A percentile compares a stretch with the other conserved stretches of the same genome.
These are phyloP conservation scores for Piloderma croceum DNA, from an alignment of 768 basidiomycete genomes.

Conservation along the genomic window DNA sequence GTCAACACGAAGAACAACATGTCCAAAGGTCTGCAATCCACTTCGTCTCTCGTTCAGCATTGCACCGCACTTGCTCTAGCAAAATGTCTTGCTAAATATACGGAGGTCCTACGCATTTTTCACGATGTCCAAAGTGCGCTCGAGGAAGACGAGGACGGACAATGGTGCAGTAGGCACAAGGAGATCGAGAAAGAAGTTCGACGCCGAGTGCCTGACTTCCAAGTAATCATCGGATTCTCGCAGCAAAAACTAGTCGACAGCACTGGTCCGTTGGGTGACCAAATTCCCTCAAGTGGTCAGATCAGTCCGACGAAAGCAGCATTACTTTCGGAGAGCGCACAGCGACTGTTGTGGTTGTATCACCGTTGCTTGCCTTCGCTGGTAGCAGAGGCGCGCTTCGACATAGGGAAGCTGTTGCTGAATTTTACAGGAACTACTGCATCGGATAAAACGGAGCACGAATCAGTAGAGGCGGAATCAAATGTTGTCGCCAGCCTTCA, in stretches of 20 bases:
- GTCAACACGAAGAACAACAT: slow-evolving; percentile 65
- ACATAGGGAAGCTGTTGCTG: slow-evolving; percentile 73
- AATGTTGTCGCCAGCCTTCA: slow-evolving; percentile 33
- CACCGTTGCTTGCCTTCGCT: slow-evolving; percentile 69
- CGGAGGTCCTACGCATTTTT: slow-evolving; percentile 46
- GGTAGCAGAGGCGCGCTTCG: slow-evolving; percentile 77
- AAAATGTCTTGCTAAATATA: slow-evolving; percentile 71
- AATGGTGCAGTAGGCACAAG: slow-evolving; percentile 60
- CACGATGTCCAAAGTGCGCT: slow-evolving; percentile 44
- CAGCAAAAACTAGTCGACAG: slow-evolving; percentile 37
- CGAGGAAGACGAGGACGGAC: slow-evolving; percentile 61
- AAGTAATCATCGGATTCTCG: slow-evolving; percentile 78
- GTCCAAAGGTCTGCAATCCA: slow-evolving; percentile 74
- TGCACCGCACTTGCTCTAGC: slow-evolving; percentile 74
- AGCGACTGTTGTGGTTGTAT: slow-evolving; percentile 81
- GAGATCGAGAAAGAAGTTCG: slow-evolving; percentile 77
- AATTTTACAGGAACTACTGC: slow-evolving; percentile 28
- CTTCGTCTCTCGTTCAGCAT: slow-evolving; percentile 76
- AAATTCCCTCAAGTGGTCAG: slow-evolving; percentile 13
- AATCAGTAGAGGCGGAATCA: slow-evolving; percentile 14
- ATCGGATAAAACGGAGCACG: slow-evolving; percentile 9
- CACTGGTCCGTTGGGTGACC: too few species aligned
- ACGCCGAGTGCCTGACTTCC: slow-evolving; percentile 77
- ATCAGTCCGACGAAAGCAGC: slow-evolving; percentile 37
- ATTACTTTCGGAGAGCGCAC: slow-evolving; percentile 73